phyloP scores from a whole-genome alignment of 2,329 filamentous ascomycete genomes.

The Trichoderma sp. region DNA sequence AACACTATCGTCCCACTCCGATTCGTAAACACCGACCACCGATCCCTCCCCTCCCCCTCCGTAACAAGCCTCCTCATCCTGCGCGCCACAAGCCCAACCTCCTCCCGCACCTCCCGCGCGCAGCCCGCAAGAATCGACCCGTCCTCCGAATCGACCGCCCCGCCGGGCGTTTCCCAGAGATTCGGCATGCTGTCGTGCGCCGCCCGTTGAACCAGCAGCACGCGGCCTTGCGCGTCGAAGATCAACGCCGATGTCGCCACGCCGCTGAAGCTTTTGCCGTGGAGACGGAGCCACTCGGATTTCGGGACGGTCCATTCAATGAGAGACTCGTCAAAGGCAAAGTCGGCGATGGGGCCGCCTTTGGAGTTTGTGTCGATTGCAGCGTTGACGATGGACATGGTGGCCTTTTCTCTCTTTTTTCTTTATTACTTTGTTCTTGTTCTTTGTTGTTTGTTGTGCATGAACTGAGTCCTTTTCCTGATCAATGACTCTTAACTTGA shows the following conservation, averaged over 20 bases:
- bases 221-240: slow-evolving; percentile 32
- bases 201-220: slow-evolving; percentile 48
- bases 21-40: slow-evolving; percentile 34
- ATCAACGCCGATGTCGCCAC: slow-evolving; percentile 36
- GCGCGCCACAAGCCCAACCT: slow-evolving; percentile 39
- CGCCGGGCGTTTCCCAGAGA: slow-evolving; percentile 49
- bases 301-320: slow-evolving; percentile 8
- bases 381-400: not conserved
- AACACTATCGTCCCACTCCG: slow-evolving; percentile 31
- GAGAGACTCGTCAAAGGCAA: slow-evolving; percentile 15
- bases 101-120: slow-evolving; percentile 49
- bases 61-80: slow-evolving; percentile 31
- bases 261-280: slow-evolving; percentile 28
- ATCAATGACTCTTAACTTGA: not conserved
- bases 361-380: not conserved
- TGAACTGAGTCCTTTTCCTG: not conserved
- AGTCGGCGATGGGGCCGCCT: not conserved
- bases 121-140: slow-evolving; percentile 40
- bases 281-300: slow-evolving; percentile 10
- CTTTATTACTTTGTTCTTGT: not conserved
- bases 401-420: not conserved
- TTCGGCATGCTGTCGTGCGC: slow-evolving; percentile 43
- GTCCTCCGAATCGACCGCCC: slow-evolving; percentile 44
- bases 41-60: slow-evolving; percentile 25
- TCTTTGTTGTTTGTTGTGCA: not conserved